phyloP scores from a whole-genome alignment of 2,329 filamentous ascomycete species.

The Cercospora zeae-maydis region DNA sequence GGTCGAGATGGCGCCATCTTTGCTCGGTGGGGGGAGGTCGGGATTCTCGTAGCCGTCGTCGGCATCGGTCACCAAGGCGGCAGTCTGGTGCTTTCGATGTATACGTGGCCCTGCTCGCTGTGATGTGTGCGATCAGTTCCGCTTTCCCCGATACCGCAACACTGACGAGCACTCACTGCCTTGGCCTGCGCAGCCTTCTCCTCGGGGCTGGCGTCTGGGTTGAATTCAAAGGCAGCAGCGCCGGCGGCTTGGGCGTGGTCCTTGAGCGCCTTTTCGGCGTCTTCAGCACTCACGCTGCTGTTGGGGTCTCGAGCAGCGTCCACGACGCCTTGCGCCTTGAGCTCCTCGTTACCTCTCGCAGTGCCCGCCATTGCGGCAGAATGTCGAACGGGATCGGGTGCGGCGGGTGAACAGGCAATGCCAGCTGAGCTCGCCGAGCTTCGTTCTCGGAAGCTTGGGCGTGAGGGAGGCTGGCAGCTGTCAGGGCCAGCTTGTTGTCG shows the following conservation, averaged over 20 bases:
- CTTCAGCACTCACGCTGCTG: slow-evolving; percentile 63
- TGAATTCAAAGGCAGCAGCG: slow-evolving; percentile 75
- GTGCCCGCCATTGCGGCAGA: slow-evolving; percentile 27
- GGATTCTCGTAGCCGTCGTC: slow-evolving; percentile 68
- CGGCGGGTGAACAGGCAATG: not conserved
- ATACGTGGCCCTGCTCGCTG: slow-evolving; percentile 27
- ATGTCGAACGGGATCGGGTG: not conserved
- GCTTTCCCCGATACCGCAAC: not conserved
- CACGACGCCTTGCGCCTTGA: slow-evolving; percentile 76
- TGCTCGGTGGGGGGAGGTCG: slow-evolving; percentile 72
- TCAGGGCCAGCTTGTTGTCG: slow-evolving; percentile 1
- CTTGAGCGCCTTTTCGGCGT: slow-evolving; percentile 70
- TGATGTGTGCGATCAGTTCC: slow-evolving; percentile 19
- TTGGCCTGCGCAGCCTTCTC: slow-evolving; percentile 78
- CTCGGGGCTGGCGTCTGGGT: slow-evolving; percentile 77
- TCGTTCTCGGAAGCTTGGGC: not conserved
- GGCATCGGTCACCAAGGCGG: slow-evolving; percentile 74
- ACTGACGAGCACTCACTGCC: slow-evolving; percentile 52
- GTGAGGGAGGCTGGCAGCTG: slow-evolving; percentile 1
- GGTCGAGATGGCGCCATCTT: slow-evolving; percentile 61
- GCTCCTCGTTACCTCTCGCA: slow-evolving; percentile 50
- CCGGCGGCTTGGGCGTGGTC: slow-evolving; percentile 76
- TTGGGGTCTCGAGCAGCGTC: slow-evolving; percentile 72
- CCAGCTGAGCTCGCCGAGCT: slow-evolving; percentile 3
- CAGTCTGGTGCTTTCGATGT: slow-evolving; percentile 56